A percentile compares a stretch with the other conserved stretches of the same genome.
Conservation (phyloP, 2,329 filamentous ascomycete species). For the Scedosporium aurantiacum region DNA sequence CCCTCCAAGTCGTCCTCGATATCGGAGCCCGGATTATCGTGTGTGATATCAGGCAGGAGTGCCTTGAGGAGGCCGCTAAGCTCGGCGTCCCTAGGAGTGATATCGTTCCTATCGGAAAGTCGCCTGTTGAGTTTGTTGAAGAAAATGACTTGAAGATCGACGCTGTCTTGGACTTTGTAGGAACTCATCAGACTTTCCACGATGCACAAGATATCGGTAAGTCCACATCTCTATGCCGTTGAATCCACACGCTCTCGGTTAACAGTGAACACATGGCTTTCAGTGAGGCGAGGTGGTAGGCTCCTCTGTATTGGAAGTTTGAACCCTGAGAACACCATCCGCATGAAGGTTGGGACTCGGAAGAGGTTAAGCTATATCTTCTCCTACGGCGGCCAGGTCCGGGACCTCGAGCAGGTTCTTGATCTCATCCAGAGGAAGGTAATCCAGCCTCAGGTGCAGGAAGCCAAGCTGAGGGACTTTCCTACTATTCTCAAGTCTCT, state of each 20-base stretch:
- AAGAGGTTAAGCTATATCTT: slow-evolving; percentile 30
- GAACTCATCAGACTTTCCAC: slow-evolving; percentile 23
- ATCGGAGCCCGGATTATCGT: slow-evolving; percentile 43
- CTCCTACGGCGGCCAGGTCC: slow-evolving; percentile 29
- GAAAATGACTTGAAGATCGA: slow-evolving; percentile 17
- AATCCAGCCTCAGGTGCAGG: slow-evolving; percentile 23
- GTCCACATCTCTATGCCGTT: slow-evolving; percentile 5
- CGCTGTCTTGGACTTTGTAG: slow-evolving; percentile 22
- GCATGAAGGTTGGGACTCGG: slow-evolving; percentile 32
- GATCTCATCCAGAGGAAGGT: slow-evolving; percentile 21
- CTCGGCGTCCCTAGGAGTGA: slow-evolving; percentile 16
- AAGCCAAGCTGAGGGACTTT: slow-evolving; percentile 20
- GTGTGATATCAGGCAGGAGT: slow-evolving; percentile 11
- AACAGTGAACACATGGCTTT: slow-evolving; percentile 6
- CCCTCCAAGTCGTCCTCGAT: slow-evolving; percentile 22
- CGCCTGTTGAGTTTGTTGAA: slow-evolving; percentile 18
- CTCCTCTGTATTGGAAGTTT: slow-evolving; percentile 28
- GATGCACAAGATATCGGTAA: slow-evolving; percentile 23
- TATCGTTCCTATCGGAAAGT: slow-evolving; percentile 18
- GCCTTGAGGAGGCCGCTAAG: slow-evolving; percentile 10
- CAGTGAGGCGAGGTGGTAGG: slow-evolving; percentile 23
- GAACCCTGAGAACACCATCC: slow-evolving; percentile 25
- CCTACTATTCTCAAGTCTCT: slow-evolving; percentile 21
- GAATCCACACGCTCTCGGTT: not conserved
- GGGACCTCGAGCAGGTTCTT: slow-evolving; percentile 25